These are phyloP conservation scores for Suillus fuscotomentosus DNA, from an alignment of 768 basidiomycete genomes.

Conservation along the genomic window DNA sequence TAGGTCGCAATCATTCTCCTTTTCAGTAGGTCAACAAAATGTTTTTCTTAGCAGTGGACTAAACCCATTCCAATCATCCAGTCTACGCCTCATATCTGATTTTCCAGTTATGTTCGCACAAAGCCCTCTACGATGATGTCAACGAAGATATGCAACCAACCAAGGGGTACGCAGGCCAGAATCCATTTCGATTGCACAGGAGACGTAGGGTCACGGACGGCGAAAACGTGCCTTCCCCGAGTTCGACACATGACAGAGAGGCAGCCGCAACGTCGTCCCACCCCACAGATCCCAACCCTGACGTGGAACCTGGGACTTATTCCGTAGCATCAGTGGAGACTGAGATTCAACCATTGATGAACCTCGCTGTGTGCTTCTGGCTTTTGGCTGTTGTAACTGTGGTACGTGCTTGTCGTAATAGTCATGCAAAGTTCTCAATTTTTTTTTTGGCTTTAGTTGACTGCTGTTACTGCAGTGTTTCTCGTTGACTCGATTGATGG, in stretches of 20 bases:
- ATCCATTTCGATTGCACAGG: constrained; percentile 24
- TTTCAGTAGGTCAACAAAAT: constrained; percentile 50
- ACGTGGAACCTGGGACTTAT: constrained; percentile 1
- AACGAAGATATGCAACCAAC: constrained; percentile 38
- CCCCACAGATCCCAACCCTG: background rate
- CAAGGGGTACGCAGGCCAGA: constrained; percentile 39
- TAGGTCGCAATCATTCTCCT: constrained; percentile 77
- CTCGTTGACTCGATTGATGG: constrained; percentile 84
- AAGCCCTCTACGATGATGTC: constrained; percentile 61
- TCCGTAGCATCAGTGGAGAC: constrained; percentile 13
- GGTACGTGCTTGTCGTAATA: constrained; percentile 37
- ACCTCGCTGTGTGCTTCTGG: constrained; percentile 49
- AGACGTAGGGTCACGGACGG: background rate
- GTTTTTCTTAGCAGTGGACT: background rate
- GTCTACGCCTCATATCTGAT: constrained; percentile 72
- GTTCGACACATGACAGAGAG: background rate
- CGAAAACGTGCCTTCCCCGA: background rate
- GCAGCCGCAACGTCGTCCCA: background rate
- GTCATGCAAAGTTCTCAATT: background rate
- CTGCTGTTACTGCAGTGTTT: constrained; percentile 57
- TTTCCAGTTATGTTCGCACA: constrained; percentile 81
- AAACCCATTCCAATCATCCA: constrained; percentile 23
- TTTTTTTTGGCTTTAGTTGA: constrained; percentile 33
- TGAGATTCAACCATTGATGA: constrained; percentile 48
- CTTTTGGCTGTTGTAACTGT: constrained; percentile 60